Evolutionary conservation across 805 yeast genomes (phyloP), one percentile per base, ranked within the genome.

Genomic region (Barnettozyma sp.): DNA sequence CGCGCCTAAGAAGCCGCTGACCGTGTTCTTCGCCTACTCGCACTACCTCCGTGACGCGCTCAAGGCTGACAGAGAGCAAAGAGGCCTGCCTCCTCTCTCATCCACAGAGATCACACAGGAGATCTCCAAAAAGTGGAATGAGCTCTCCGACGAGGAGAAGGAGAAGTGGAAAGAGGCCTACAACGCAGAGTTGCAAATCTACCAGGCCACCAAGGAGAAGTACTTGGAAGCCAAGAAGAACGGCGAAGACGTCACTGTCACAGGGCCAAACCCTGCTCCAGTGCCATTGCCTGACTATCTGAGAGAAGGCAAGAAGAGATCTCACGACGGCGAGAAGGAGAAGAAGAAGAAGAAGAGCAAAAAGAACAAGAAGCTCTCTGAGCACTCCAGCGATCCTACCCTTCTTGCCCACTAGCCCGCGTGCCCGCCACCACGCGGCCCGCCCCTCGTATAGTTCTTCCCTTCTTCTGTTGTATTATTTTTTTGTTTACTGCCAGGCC

Each of bases 1-100:
- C 52, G 96, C 95, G 30, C 98, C 98, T 41, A 86, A 84, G 69
- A 87, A 87, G 54, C 97, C 98, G 12, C 67, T 85, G 53, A 87
- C 96, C 16, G 82, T 84, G 30, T 88, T 78, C 65, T 83, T 90
- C 59, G 71, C 78, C 27, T 90, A 77, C 60, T 77, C 85, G 35
- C 78, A 82, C 45, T 77, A 75, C 46, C 73, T 77, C 45, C 78
- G 95, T 52, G 82, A 80, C 43, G 64, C 70, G 25, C 70, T 88
- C 43, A 75, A 79, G 38, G 78, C 73, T 36, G 87, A 82, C 43
- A 73, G 94, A 53, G 70, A 64, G 38, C 62, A 62, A 24, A 64
- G 68, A 26, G 78, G 82, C 22, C 66, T 70, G 49, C 73, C 81
- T 12, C 74, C 84, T 9, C 68, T 82, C 45, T 68, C 80, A 9